A percentile compares a stretch with the other conserved stretches of the same genome.
These are phyloP conservation scores for Leersia perrieri DNA, from an alignment of 176 grass and related monocot genomes.

Conservation along the genomic window DNA sequence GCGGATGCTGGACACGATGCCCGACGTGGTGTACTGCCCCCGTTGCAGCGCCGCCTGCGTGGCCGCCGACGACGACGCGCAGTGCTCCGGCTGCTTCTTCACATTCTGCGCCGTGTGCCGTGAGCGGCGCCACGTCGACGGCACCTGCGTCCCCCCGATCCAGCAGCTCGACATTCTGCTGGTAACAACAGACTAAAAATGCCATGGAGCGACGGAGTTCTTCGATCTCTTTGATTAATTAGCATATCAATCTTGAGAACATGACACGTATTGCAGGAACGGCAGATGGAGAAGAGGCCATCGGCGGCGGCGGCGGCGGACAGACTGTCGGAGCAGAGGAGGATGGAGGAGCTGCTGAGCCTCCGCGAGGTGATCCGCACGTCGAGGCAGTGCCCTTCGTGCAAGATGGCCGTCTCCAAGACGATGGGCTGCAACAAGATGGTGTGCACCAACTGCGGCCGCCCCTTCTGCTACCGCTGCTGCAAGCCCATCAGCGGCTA, in stretches of 20 bases:
- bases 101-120: conserved; percentile 57
- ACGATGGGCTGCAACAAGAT: conserved; percentile 48
- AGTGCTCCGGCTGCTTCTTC: conserved; percentile 61
- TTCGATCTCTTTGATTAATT: neutral
- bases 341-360: conserved; percentile 27
- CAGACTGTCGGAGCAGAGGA: neutral
- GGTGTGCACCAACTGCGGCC: conserved; percentile 42
- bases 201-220: neutral
- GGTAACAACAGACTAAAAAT: too few relatives aligned
- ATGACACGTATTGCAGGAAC: neutral
- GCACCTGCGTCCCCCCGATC: conserved; percentile 37
- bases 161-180: conserved; percentile 39
- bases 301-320: conserved; percentile 17
- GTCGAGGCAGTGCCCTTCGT: conserved; percentile 46
- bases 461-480: conserved; percentile 48
- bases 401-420: conserved; percentile 41
- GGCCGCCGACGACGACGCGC: conserved; percentile 53
- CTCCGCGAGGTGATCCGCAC: conserved; percentile 40
- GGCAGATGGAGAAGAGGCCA: neutral
- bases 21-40: conserved; percentile 67
- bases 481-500: conserved; percentile 41
- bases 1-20: conserved; percentile 57
- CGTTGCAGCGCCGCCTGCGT: conserved; percentile 61
- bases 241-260: neutral
- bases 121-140: conserved; percentile 53